A percentile compares a stretch with the other conserved stretches of the same genome.
Conservation (phyloP, 345 rosid genomes). For the Citrus trifoliata region DNA sequence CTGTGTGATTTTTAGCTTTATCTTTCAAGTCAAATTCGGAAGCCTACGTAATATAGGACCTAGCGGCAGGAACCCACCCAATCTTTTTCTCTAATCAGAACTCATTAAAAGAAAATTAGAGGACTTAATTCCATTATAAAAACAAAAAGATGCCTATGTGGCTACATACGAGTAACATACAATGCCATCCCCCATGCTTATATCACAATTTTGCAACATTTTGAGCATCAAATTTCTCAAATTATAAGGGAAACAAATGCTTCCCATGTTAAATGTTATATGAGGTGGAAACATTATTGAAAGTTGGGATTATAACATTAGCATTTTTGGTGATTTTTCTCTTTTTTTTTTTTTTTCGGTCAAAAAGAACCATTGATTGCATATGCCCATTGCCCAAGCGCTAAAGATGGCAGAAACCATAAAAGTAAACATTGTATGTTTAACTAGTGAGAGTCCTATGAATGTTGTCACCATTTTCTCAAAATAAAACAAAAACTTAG, state of each 20-base stretch:
- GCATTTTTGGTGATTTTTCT: neutral
- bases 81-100: neutral
- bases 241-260: neutral
- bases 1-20: neutral
- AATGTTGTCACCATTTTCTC: constrained; percentile 13
- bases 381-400: neutral
- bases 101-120: neutral
- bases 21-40: neutral
- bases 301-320: neutral
- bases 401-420: neutral
- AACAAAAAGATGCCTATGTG: neutral
- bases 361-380: constrained; percentile 22
- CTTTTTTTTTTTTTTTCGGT: constrained; percentile 2
- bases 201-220: neutral
- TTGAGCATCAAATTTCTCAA: neutral
- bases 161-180: neutral
- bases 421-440: constrained; percentile 13
- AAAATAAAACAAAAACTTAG: neutral
- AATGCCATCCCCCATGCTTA: neutral
- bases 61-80: neutral
- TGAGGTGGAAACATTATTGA: constrained; percentile 2
- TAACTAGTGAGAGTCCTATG: constrained; percentile 6
- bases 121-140: neutral
- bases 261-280: constrained; percentile 9
- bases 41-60: neutral